These are phyloP conservation scores for Hypoxylon perforatum DNA, from an alignment of 495 filamentous ascomycete genomes.

Conservation along the genomic window DNA sequence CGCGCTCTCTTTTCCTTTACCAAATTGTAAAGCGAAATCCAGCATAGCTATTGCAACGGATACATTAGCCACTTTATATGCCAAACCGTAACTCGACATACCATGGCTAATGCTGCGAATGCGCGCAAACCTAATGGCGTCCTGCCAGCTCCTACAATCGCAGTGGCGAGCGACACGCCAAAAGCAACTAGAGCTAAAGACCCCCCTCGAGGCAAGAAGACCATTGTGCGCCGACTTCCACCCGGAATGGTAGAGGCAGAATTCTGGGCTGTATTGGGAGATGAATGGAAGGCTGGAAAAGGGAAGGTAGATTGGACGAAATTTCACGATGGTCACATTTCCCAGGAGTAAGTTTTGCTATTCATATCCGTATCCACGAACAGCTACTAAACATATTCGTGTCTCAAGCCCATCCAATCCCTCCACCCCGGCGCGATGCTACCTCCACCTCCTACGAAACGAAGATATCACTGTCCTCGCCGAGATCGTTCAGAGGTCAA, in stretches of 20 bases:
- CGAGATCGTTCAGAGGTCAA: constrained; percentile 70
- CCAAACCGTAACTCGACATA: constrained; percentile 1
- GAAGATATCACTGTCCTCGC: constrained; percentile 69
- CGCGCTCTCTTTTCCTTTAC: too few species aligned
- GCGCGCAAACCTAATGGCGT: constrained; percentile 51
- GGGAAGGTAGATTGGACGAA: constrained; percentile 86
- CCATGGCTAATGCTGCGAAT: constrained; percentile 6
- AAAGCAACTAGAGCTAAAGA: constrained; percentile 65
- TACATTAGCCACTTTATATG: background rate
- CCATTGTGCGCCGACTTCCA: constrained; percentile 85
- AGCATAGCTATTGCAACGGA: background rate
- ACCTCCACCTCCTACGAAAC: constrained; percentile 75
- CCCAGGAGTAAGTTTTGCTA: constrained; percentile 76
- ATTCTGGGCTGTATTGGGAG: constrained; percentile 77
- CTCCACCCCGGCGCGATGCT: constrained; percentile 79
- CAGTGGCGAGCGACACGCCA: constrained; percentile 63
- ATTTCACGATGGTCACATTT: constrained; percentile 85
- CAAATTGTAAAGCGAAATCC: too few species aligned
- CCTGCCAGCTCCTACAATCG: constrained; percentile 67
- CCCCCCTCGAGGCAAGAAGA: constrained; percentile 76
- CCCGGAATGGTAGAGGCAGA: constrained; percentile 86
- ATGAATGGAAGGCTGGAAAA: constrained; percentile 80
- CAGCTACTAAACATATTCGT: constrained; percentile 25
- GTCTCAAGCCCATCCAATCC: constrained; percentile 75
- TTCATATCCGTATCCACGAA: background rate